Evolutionary conservation across 2,329 filamentous ascomycete genomes (phyloP), one percentile per base, ranked within the genome.

Genomic region (Pyrenophora seminiperda): DNA sequence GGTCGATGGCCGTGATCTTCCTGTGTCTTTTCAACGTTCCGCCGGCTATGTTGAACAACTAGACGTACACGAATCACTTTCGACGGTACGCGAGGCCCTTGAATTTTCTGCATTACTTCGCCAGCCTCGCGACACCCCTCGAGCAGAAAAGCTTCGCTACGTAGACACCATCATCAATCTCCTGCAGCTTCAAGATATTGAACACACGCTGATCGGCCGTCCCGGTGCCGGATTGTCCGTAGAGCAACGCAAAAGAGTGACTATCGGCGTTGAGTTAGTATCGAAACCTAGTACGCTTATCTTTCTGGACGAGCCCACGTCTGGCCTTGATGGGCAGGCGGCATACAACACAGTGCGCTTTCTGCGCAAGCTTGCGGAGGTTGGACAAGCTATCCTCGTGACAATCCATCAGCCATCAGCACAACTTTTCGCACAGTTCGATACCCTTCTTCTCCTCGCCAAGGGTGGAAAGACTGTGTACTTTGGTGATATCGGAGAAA

Each of bases 401-500:
- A 96, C 91, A 0, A 96, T 96, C 54, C 91, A 97, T 72, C 92
- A 97, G 73, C 92, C 92, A 11, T 95, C 90, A 3, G 90, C 91
- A 19, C 89, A 92, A 79, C 80, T 97, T 22, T 95, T 96, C 77
- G 88, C 95, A 70, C 85, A 88, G 45, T 97, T 93, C 67, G 89
- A 93, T 63, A 81, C 87, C 39, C 81, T 93, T 3, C 79, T 92
- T 15, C 87, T 93, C 74, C 77, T 93, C 7, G 84, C 84, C 18
- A 85, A 83, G 63, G 87, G 88, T 45, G 89, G 89, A 45, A 82
- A 79, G 66, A 89, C 86, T 0, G 84, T 91, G 30, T 93, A 93
- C 75, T 92, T 90, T 66, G 89, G 88, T 42, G 83, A 89, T 2
- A 84, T 92, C 50, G 89, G 89, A 54, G 74, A 85, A 60, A 83